These are phyloP conservation scores for Phytopythium oedochilum DNA, from an alignment of 352 stramenopile species.

Conservation along the genomic window DNA sequence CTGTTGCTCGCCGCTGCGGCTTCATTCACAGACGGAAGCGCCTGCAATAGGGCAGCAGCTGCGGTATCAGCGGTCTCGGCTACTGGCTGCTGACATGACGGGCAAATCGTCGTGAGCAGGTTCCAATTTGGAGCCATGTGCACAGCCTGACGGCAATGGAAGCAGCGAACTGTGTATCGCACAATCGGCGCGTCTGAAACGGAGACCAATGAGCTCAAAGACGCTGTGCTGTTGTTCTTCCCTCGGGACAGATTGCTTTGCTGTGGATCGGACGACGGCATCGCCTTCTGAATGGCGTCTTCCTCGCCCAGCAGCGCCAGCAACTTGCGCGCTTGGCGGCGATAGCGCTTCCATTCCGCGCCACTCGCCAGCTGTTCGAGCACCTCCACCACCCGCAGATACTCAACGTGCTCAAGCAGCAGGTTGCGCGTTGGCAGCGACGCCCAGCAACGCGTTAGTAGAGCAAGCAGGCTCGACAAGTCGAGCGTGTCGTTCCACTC, in stretches of 20 bases:
- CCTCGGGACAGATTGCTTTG: not conserved
- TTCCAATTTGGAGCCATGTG: constrained; percentile 26
- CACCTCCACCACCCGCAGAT: constrained; percentile 32
- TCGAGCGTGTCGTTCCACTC: constrained; percentile 41
- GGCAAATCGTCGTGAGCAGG: constrained; percentile 27
- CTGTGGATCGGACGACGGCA: not conserved
- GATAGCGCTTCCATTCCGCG: constrained; percentile 34
- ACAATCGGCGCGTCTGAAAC: not conserved
- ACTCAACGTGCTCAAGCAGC: constrained; percentile 43
- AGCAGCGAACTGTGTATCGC: constrained; percentile 32
- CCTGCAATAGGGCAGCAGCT: constrained; percentile 18
- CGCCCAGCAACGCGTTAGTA: constrained; percentile 42
- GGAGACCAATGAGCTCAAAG: not conserved
- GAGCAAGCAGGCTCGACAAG: constrained; percentile 28
- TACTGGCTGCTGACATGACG: constrained; percentile 39
- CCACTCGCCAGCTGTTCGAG: constrained; percentile 26
- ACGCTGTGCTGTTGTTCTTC: constrained; percentile 3
- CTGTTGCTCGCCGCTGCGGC: constrained; percentile 2
- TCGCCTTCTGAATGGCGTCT: constrained; percentile 21
- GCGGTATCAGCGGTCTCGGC: constrained; percentile 26
- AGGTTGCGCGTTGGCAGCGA: constrained; percentile 22
- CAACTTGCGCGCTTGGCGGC: constrained; percentile 25
- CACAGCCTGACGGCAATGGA: constrained; percentile 54
- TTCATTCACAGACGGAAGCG: constrained; percentile 25
- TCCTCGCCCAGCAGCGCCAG: constrained; percentile 51